Conservation (phyloP, 352 stramenopile genomes). For the Albugo laibachii region DNA sequence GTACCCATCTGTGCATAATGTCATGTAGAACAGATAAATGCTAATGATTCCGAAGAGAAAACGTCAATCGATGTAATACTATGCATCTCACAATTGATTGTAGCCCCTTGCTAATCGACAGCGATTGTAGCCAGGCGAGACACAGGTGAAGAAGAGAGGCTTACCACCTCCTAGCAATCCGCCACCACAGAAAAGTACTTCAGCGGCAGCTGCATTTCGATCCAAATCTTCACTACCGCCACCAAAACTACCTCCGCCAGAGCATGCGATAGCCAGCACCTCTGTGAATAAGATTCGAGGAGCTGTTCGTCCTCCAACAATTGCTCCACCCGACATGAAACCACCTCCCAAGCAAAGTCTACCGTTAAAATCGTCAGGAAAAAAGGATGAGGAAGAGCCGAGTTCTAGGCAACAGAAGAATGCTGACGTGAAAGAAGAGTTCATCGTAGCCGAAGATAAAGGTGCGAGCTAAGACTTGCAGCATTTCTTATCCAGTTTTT, state of each 20-base stretch:
- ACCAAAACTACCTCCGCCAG: constrained; percentile 35
- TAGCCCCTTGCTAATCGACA: too few species aligned
- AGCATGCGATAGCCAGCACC: constrained; percentile 21
- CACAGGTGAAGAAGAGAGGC: constrained; percentile 36
- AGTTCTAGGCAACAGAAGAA: constrained; percentile 18
- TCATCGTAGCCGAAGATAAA: constrained; percentile 2
- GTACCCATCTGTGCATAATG: neutral
- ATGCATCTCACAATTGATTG: too few species aligned
- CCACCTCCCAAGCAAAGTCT: constrained; percentile 10
- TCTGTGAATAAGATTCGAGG: constrained; percentile 60
- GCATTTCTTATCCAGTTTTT: neutral
- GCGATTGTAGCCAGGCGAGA: too few species aligned
- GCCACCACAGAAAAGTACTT: constrained; percentile 29
- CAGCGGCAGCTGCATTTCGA: constrained; percentile 38
- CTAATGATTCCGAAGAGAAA: too few species aligned
- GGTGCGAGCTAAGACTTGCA: constrained; percentile 2
- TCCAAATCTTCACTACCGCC: constrained; percentile 39
- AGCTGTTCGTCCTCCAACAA: constrained; percentile 22
- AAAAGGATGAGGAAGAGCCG: constrained; percentile 10
- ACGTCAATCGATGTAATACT: too few species aligned
- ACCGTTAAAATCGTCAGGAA: constrained; percentile 3
- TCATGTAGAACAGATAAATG: too few species aligned
- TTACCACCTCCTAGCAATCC: constrained; percentile 44
- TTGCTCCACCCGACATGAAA: constrained; percentile 13
- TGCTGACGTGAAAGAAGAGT: constrained; percentile 8